Conservation (phyloP, 1,139 yeast species). For the Chernovozyma sophiae-reginae region DNA sequence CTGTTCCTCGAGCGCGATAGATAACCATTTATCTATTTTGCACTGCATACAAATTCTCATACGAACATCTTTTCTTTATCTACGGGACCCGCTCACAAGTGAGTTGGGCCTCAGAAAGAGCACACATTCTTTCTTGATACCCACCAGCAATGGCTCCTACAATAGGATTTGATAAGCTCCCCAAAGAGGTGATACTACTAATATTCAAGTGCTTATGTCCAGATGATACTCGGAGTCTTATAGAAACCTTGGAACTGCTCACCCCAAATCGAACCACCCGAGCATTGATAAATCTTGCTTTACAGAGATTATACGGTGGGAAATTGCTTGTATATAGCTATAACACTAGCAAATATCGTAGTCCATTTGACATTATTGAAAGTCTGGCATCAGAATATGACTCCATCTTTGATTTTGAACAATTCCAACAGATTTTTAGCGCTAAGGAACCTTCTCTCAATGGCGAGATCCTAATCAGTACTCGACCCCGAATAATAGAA, state of each 20-base stretch:
- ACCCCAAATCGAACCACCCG: conserved; percentile 1
- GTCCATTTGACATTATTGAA: neutral
- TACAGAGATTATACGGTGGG: conserved; percentile 22
- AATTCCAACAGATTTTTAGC: neutral
- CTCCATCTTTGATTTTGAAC: neutral
- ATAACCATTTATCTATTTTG: no score
- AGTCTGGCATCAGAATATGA: neutral
- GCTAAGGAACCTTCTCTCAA: neutral
- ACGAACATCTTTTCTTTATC: no score
- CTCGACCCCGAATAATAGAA: conserved; percentile 24
- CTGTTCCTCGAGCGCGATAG: conserved; percentile 1
- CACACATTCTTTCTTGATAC: no score
- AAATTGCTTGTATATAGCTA: conserved; percentile 12
- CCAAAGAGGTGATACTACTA: conserved; percentile 23
- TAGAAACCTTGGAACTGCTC: conserved; percentile 8
- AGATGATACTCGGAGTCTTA: conserved; percentile 18
- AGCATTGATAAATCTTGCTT: conserved; percentile 10
- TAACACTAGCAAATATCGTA: neutral
- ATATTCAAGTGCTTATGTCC: conserved; percentile 21
- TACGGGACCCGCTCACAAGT: no score
- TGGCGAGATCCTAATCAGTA: conserved; percentile 13
- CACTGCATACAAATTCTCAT: no score
- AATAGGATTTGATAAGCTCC: conserved; percentile 11
- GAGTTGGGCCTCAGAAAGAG: no score
- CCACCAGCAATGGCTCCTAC: neutral